Evolutionary conservation across 495 filamentous ascomycete species (phyloP).

Genomic region (Aspergillus affinis): DNA sequence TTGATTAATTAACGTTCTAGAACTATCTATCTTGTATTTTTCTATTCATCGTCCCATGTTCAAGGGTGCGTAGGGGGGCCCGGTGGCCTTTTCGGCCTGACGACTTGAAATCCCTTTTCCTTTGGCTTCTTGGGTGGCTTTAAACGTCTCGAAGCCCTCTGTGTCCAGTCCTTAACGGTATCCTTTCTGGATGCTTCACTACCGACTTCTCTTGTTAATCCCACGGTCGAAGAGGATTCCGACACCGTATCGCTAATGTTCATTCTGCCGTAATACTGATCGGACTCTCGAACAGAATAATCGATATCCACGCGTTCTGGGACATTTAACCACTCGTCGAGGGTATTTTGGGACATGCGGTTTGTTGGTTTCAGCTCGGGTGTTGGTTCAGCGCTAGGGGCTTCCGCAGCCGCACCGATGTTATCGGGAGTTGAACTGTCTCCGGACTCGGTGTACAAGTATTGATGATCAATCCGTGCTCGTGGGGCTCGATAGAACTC

Average conservation of each 20-base stretch:
- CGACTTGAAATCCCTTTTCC: no score
- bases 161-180: no score
- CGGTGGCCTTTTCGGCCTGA: no score
- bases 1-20: no score
- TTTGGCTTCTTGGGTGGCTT: no score
- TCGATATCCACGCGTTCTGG: background rate
- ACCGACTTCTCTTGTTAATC: background rate
- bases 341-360: background rate
- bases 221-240: background rate
- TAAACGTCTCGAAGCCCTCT: no score
- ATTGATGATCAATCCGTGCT: background rate
- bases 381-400: background rate
- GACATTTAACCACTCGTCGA: background rate
- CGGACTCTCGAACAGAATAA: slow-evolving; percentile 7
- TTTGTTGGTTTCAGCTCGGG: background rate
- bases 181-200: background rate
- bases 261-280: slow-evolving; percentile 1
- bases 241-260: background rate
- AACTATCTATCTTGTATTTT: no score
- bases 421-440: background rate
- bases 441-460: no score
- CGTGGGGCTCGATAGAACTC: slow-evolving; percentile 1
- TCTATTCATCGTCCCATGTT: no score
- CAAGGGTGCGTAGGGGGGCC: no score
- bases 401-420: background rate